Evolutionary conservation across 257 asterid species (phyloP).

Genomic region (Jacaranda mimosifolia): DNA sequence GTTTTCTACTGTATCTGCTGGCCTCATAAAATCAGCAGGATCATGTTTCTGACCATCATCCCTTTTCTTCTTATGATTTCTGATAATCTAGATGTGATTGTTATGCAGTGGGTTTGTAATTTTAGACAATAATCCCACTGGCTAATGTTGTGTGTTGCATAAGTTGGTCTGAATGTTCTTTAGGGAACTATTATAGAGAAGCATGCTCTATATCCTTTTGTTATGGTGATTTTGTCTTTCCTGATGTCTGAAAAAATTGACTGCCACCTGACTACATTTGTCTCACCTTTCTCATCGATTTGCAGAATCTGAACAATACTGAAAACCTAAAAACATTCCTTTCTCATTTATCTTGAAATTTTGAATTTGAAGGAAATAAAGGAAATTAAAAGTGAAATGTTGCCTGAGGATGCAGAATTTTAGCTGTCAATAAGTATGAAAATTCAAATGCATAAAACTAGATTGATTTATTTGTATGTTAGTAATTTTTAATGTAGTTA

Average conservation of each 20-base stretch:
- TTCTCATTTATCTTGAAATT: slow-evolving; percentile 15
- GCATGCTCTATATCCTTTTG: not conserved
- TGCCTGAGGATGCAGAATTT: slow-evolving; percentile 4
- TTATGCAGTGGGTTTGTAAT: not conserved
- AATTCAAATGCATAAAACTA: slow-evolving; percentile 5
- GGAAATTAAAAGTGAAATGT: slow-evolving; percentile 1
- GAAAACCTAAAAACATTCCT: slow-evolving; percentile 16
- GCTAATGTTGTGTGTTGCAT: not conserved
- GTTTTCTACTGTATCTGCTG: slow-evolving; percentile 7
- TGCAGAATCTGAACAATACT: slow-evolving; percentile 5
- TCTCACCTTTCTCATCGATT: slow-evolving; percentile 13
- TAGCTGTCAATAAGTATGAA: slow-evolving; percentile 13
- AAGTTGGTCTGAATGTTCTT: not conserved
- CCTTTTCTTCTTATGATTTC: slow-evolving; percentile 19
- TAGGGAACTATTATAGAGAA: slow-evolving; percentile 11
- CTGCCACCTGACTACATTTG: not conserved
- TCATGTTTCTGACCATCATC: not conserved
- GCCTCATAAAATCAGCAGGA: not conserved
- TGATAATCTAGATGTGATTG: slow-evolving; percentile 10
- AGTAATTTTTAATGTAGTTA: slow-evolving; percentile 28
- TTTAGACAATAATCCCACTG: slow-evolving; percentile 1
- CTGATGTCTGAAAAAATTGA: too few relatives aligned
- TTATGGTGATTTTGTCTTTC: not conserved
- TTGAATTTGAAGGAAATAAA: slow-evolving; percentile 8
- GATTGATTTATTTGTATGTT: slow-evolving; percentile 4